A percentile compares a stretch with the other conserved stretches of the same genome.
Conservation (phyloP, 306 rosid species). For the Alnus glutinosa region DNA sequence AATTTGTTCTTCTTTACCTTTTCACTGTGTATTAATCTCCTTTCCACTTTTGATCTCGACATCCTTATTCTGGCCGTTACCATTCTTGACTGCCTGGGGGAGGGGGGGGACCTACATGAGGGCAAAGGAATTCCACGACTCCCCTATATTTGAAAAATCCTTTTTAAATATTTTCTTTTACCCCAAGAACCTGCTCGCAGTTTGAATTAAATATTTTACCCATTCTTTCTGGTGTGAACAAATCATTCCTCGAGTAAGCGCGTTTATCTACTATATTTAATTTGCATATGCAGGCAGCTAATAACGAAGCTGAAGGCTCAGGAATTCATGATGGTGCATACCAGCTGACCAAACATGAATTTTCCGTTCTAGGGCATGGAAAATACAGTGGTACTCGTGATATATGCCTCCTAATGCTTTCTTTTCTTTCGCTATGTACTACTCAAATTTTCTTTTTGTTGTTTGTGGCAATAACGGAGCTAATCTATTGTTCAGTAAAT, state of each 20-base stretch:
- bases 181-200: background rate
- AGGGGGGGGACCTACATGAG: background rate
- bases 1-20: background rate
- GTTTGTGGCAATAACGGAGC: background rate
- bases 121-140: background rate
- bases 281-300: slow-evolving; percentile 72
- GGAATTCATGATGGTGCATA: slow-evolving; percentile 69
- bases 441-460: background rate
- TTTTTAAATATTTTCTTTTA: background rate
- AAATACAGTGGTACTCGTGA: slow-evolving; percentile 77
- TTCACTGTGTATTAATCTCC: background rate
- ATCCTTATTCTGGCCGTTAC: background rate
- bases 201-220: background rate
- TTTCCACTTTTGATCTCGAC: background rate
- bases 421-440: slow-evolving; percentile 7
- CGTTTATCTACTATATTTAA: slow-evolving; percentile 6
- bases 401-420: slow-evolving; percentile 24
- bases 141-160: background rate
- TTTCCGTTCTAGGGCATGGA: slow-evolving; percentile 76
- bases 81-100: background rate
- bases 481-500: background rate
- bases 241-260: background rate
- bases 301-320: slow-evolving; percentile 81
- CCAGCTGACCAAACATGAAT: slow-evolving; percentile 77
- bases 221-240: background rate